Conservation (phyloP, 306 rosid species). For the Ormosia emarginata region DNA sequence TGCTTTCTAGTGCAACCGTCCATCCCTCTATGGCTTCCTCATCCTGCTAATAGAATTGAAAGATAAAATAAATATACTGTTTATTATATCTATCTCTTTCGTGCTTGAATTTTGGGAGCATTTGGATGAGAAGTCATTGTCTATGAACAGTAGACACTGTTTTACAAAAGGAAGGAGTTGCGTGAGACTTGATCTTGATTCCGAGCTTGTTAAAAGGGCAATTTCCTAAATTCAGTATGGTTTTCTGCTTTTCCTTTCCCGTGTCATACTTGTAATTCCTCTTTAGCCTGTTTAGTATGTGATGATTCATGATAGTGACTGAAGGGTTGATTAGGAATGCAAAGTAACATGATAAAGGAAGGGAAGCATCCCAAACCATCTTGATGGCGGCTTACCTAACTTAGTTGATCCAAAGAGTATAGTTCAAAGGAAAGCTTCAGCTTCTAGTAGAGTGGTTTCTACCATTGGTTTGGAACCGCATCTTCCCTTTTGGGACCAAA, state of each 20-base stretch:
- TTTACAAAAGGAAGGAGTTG: slow-evolving; percentile 33
- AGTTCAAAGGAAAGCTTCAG: slow-evolving; percentile 26
- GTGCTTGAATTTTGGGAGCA: slow-evolving; percentile 56
- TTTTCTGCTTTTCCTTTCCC: slow-evolving; percentile 23
- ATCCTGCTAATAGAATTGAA: slow-evolving; percentile 38
- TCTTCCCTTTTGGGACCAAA: background rate
- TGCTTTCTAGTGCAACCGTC: slow-evolving; percentile 33
- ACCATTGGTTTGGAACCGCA: background rate
- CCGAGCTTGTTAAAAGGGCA: slow-evolving; percentile 21
- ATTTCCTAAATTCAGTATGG: slow-evolving; percentile 20
- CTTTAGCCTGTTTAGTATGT: slow-evolving; percentile 10
- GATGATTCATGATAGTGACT: slow-evolving; percentile 21
- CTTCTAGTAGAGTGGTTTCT: slow-evolving; percentile 11
- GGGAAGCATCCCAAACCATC: slow-evolving; percentile 21
- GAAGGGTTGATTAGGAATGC: background rate
- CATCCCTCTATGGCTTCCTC: slow-evolving; percentile 30
- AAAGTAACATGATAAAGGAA: slow-evolving; percentile 19
- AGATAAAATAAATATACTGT: slow-evolving; percentile 13
- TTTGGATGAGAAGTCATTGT: slow-evolving; percentile 51
- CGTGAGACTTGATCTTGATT: slow-evolving; percentile 15
- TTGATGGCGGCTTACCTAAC: slow-evolving; percentile 34
- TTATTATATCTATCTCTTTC: slow-evolving; percentile 38
- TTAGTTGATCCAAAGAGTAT: slow-evolving; percentile 17
- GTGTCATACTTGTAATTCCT: slow-evolving; percentile 15
- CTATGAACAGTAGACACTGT: slow-evolving; percentile 40